Evolutionary conservation across 495 filamentous ascomycete genomes (phyloP).

Genomic region (Halenospora varia): DNA sequence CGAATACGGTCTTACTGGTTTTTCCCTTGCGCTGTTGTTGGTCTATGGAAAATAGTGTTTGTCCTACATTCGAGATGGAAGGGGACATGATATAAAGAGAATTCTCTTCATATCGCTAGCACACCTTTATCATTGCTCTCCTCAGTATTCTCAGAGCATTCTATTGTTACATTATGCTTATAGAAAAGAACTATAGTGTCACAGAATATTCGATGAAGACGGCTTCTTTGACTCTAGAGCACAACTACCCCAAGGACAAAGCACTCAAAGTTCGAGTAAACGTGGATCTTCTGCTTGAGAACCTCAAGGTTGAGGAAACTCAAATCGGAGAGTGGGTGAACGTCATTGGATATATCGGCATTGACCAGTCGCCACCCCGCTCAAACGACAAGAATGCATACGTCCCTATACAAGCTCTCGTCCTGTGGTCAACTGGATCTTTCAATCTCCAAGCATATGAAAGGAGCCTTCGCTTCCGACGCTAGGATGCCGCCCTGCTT

Average conservation of each 20-base stretch:
- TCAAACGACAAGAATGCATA: not conserved
- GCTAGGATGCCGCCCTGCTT: too few species aligned
- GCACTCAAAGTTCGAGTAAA: constrained; percentile 54
- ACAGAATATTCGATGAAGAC: constrained; percentile 56
- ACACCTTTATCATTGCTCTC: too few species aligned
- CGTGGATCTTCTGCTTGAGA: constrained; percentile 64
- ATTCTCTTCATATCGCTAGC: too few species aligned
- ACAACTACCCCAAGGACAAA: constrained; percentile 52
- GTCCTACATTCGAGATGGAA: too few species aligned
- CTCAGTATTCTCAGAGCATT: too few species aligned
- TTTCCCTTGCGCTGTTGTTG: too few species aligned
- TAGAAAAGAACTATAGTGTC: constrained; percentile 52
- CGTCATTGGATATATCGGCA: constrained; percentile 74
- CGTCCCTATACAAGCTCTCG: constrained; percentile 54
- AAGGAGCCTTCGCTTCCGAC: constrained; percentile 29
- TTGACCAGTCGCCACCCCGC: constrained; percentile 3
- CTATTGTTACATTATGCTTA: too few species aligned
- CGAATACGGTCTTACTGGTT: too few species aligned
- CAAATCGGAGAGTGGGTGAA: constrained; percentile 86
- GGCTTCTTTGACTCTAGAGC: constrained; percentile 61
- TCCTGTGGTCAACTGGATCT: constrained; percentile 62
- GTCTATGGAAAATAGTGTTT: too few species aligned
- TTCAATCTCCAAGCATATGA: constrained; percentile 64
- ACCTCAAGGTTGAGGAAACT: constrained; percentile 58
- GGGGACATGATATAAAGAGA: too few species aligned